Evolutionary conservation across 306 rosid genomes (phyloP).

Genomic region (Dalbergia oliveri): DNA sequence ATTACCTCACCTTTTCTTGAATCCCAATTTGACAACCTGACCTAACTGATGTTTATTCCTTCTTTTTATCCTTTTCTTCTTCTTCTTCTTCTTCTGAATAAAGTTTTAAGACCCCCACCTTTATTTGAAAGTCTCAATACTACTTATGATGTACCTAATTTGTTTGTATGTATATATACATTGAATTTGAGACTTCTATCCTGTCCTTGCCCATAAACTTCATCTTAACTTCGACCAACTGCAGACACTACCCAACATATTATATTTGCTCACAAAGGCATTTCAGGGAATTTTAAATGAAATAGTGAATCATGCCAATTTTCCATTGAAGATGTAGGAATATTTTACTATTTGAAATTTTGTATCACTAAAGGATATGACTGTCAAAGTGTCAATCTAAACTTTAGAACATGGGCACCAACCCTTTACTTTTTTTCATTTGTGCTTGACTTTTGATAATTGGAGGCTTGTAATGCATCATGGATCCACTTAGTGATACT

Average conservation of each 20-base stretch:
- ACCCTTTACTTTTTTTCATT: conserved; percentile 52
- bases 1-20: conserved; percentile 41
- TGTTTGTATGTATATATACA: neutral
- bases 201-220: conserved; percentile 14
- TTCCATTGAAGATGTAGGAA: conserved; percentile 12
- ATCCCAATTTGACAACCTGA: conserved; percentile 24
- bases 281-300: conserved; percentile 26
- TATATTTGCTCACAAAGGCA: conserved; percentile 13
- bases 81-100: neutral
- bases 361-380: conserved; percentile 38
- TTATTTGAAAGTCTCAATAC: conserved; percentile 19
- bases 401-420: conserved; percentile 49
- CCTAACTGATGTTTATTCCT: conserved; percentile 20
- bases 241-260: conserved; percentile 3
- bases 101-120: neutral
- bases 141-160: conserved; percentile 8
- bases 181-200: conserved; percentile 12
- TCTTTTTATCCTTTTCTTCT: neutral
- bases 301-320: conserved; percentile 42
- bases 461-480: conserved; percentile 54
- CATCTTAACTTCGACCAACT: conserved; percentile 14
- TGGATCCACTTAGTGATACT: conserved; percentile 64
- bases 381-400: conserved; percentile 47
- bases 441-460: conserved; percentile 58
- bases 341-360: conserved; percentile 31